phyloP scores from a whole-genome alignment of 768 basidiomycete genomes.

The Boletus rubescentipes region DNA sequence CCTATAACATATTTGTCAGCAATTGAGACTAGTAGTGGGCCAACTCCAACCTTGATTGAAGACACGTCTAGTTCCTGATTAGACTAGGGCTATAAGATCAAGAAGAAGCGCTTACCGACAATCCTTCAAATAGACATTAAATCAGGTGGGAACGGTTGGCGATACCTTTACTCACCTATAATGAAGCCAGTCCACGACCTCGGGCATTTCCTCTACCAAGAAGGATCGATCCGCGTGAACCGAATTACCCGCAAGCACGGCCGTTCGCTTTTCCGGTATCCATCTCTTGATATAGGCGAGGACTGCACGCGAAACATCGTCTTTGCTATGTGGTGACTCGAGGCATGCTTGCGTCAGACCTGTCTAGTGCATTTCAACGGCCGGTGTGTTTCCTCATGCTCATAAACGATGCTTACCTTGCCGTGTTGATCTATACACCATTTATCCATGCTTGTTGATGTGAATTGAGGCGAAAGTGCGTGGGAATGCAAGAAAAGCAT shows the following conservation, averaged over 20 bases:
- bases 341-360: conserved; percentile 83
- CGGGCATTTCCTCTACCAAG: conserved; percentile 76
- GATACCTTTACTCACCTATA: conserved; percentile 53
- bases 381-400: neutral
- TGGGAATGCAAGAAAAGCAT: conserved; percentile 20
- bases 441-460: conserved; percentile 64
- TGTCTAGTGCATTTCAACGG: conserved; percentile 46
- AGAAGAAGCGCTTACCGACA: conserved; percentile 52
- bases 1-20: conserved; percentile 42
- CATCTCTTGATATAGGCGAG: conserved; percentile 81
- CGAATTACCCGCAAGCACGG: conserved; percentile 82
- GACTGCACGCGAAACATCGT: conserved; percentile 59
- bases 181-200: conserved; percentile 75
- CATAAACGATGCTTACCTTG: conserved; percentile 42
- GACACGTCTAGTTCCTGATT: conserved; percentile 63
- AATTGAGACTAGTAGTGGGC: neutral
- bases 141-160: neutral
- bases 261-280: conserved; percentile 65
- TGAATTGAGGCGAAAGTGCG: neutral
- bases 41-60: conserved; percentile 61
- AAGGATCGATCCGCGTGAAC: conserved; percentile 81
- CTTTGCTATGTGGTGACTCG: conserved; percentile 60
- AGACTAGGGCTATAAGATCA: neutral
- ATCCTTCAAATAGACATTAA: conserved; percentile 42
- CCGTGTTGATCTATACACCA: conserved; percentile 89